These are phyloP conservation scores for Entomortierella beljakovae DNA, from an alignment of 192 early-diverging fungal genomes.

Conservation along the genomic window DNA sequence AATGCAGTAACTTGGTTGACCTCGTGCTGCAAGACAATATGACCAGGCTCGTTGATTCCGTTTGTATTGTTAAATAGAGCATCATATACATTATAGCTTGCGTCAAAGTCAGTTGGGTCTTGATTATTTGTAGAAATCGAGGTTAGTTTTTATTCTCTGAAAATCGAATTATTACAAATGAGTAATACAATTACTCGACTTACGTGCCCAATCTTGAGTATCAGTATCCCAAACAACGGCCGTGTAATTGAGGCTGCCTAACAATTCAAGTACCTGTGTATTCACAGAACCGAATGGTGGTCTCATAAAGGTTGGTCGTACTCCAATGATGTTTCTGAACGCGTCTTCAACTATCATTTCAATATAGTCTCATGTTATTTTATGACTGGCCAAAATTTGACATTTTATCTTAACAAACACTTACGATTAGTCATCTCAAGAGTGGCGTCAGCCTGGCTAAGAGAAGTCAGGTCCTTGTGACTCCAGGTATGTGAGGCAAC, in stretches of 20 bases:
- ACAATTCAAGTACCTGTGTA: conserved; percentile 16
- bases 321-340: conserved; percentile 58
- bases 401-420: background rate
- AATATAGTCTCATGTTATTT: no score
- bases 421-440: conserved; percentile 16
- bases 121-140: background rate
- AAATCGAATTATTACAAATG: background rate
- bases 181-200: background rate
- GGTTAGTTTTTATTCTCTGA: conserved; percentile 13
- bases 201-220: conserved; percentile 53
- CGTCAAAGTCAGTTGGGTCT: conserved; percentile 25
- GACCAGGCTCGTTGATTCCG: conserved; percentile 31
- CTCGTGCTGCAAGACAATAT: conserved; percentile 57
- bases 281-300: conserved; percentile 64
- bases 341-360: conserved; percentile 48
- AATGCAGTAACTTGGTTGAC: conserved; percentile 45
- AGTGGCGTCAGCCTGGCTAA: background rate
- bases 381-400: no score
- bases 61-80: conserved; percentile 4
- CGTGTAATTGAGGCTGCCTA: conserved; percentile 57
- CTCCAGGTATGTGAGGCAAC: conserved; percentile 64
- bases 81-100: conserved; percentile 21
- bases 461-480: conserved; percentile 47
- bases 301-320: conserved; percentile 63
- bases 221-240: conserved; percentile 56